Conservation (phyloP, 495 filamentous ascomycete genomes). For the Hypoxylon trugodes region DNA sequence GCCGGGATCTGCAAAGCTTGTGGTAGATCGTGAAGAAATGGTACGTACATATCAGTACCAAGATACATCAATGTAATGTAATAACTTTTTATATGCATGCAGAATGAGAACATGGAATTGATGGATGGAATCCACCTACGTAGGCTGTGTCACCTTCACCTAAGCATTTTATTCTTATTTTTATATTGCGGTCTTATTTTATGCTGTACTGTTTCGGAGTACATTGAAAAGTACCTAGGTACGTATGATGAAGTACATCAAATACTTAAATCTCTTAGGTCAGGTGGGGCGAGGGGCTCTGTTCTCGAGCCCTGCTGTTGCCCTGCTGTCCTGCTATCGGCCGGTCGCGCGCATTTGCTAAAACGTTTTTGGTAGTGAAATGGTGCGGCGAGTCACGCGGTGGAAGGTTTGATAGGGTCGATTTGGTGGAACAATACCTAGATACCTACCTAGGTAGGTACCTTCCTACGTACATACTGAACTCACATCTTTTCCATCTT, state of each 20-base stretch:
- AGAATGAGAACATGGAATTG: not conserved
- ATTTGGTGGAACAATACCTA: not conserved
- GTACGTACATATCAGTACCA: conserved; percentile 5
- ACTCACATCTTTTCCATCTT: not conserved
- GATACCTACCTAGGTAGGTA: not conserved
- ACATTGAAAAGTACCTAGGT: not conserved
- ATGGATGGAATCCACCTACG: conserved; percentile 23
- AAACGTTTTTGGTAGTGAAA: conserved; percentile 7
- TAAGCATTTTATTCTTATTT: too few relatives aligned
- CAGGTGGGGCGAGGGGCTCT: conserved; percentile 29
- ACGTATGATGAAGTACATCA: not conserved
- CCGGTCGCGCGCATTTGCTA: conserved; percentile 23
- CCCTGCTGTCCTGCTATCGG: conserved; percentile 40
- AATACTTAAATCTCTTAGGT: conserved; percentile 10
- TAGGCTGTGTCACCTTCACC: too few relatives aligned
- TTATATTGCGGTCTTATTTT: too few relatives aligned
- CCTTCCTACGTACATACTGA: not conserved
- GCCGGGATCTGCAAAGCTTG: conserved; percentile 36
- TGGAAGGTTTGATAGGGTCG: conserved; percentile 33
- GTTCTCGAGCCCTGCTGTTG: too few relatives aligned
- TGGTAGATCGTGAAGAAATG: conserved; percentile 23
- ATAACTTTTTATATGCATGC: conserved; percentile 1
- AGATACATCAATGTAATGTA: conserved; percentile 12
- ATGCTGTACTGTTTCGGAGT: too few relatives aligned
- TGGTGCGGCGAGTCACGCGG: conserved; percentile 40